Evolutionary conservation across 495 filamentous ascomycete genomes (phyloP).

Genomic region (Aspergillus funiculosus): DNA sequence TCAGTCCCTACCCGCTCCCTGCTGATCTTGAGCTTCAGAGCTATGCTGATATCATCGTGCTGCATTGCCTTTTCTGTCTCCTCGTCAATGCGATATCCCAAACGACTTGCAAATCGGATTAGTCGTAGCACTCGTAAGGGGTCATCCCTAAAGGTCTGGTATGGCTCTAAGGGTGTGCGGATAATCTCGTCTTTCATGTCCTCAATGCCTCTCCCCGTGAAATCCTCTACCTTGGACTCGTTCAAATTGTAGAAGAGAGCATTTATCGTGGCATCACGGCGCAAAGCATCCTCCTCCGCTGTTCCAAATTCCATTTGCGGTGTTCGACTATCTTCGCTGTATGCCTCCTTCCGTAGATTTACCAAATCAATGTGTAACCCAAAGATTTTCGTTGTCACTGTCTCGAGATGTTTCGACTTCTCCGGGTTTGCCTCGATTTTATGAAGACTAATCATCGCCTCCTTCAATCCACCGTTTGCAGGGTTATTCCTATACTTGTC

Average conservation of each 20-base stretch:
- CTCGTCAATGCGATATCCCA: constrained; percentile 69
- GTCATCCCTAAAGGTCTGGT: constrained; percentile 92
- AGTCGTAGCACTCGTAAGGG: constrained; percentile 84
- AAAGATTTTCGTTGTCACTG: constrained; percentile 77
- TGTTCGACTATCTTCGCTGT: constrained; percentile 77
- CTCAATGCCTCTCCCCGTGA: constrained; percentile 63
- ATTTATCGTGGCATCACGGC: constrained; percentile 91
- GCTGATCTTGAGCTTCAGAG: constrained; percentile 84
- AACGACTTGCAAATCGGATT: constrained; percentile 81
- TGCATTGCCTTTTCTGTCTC: constrained; percentile 69
- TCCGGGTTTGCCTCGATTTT: constrained; percentile 88
- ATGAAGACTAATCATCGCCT: constrained; percentile 51
- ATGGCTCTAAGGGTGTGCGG: constrained; percentile 80
- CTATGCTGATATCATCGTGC: constrained; percentile 62
- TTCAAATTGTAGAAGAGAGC: constrained; percentile 95
- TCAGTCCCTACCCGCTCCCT: constrained; percentile 81
- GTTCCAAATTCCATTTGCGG: constrained; percentile 93
- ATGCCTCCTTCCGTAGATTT: constrained; percentile 88
- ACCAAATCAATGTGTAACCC: constrained; percentile 91
- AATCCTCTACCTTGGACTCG: constrained; percentile 68
- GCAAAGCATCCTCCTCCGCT: constrained; percentile 78
- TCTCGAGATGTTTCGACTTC: constrained; percentile 96
- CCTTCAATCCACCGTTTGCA: constrained; percentile 25
- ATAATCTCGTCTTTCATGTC: constrained; percentile 71
- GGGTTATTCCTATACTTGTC: constrained; percentile 47